Evolutionary conservation across 495 filamentous ascomycete genomes (phyloP), one percentile per base, ranked within the genome.

Genomic region (Aspergillus bridgeri): DNA sequence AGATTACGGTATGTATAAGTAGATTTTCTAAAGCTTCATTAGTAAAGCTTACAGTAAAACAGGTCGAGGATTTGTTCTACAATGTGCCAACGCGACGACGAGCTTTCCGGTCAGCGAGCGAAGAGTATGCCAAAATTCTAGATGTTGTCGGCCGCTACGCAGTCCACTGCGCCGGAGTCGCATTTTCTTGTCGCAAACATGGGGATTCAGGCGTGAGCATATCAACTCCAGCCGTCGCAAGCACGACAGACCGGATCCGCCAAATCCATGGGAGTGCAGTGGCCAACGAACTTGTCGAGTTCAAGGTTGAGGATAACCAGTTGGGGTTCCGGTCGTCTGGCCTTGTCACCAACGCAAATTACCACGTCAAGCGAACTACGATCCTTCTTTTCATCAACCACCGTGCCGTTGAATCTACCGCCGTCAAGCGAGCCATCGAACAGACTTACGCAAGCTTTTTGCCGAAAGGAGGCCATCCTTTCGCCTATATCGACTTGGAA

Each of bases 71-170:
- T 67, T 75, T 99, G 8, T 99, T 98, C 71, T 99, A 96, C 77
- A 98, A 97, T 64, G 83, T 96, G 2, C 92, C 92, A 3, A 96
- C 87, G 11, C 83, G 95, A 49, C 86, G 91, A 15, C 84, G 87
- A 56, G 94, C 95, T 21, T 99, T 98, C 64, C 83, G 94, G 44
- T 96, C 93, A 25, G 74, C 89, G 21, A 91, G 91, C 42, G 95
- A 98, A 70, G 95, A 99, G 72, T 98, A 96, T 71, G 90, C 94
- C 57, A 98, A 99, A 73, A 96, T 99, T 49, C 87, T 97, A 9
- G 94, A 98, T 70, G 84, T 97, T 54, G 90, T 98, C 24, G 91
- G 95, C 15, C 85, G 90, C 42, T 96, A 97, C 74, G 91, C 95
- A 18, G 85, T 99, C n/a, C 95, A 99, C 73, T 96, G 95, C 65